A percentile compares a stretch with the other conserved stretches of the same genome.
Conservation (phyloP, 306 rosid genomes). For the Cyclanthera cordifolia region DNA sequence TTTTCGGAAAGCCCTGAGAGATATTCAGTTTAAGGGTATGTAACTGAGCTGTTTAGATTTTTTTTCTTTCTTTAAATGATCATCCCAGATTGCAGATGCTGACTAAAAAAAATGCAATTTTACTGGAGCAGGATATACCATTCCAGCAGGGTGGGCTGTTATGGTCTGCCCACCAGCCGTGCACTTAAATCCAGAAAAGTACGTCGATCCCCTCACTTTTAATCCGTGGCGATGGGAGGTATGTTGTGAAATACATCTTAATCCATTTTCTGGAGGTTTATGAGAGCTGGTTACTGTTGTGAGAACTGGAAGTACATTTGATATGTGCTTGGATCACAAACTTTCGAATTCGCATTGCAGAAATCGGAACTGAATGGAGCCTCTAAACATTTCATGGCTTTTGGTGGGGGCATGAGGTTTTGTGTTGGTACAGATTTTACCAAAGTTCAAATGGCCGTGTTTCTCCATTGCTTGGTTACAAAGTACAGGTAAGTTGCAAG, state of each 20-base stretch:
- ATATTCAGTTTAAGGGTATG: slow-evolving; percentile 66
- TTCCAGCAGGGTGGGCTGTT: slow-evolving; percentile 88
- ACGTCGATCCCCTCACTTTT: slow-evolving; percentile 67
- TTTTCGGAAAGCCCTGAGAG: slow-evolving; percentile 71
- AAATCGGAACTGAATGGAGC: slow-evolving; percentile 53
- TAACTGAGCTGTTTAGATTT: not conserved
- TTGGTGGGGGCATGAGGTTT: slow-evolving; percentile 97
- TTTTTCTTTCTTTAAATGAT: not conserved
- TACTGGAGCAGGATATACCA: slow-evolving; percentile 54
- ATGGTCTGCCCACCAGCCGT: slow-evolving; percentile 99
- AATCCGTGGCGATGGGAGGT: slow-evolving; percentile 90
- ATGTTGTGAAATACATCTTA: slow-evolving; percentile 9
- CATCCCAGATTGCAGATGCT: slow-evolving; percentile 9
- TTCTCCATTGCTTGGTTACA: slow-evolving; percentile 76
- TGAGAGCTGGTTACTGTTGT: not conserved
- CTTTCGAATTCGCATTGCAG: slow-evolving; percentile 18
- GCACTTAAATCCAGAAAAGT: slow-evolving; percentile 69
- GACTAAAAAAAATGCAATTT: slow-evolving; percentile 12
- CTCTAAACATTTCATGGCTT: slow-evolving; percentile 84
- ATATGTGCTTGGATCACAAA: not conserved
- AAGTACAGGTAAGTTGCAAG: slow-evolving; percentile 50
- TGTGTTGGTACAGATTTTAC: slow-evolving; percentile 94
- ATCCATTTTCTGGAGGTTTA: not conserved
- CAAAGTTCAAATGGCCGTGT: slow-evolving; percentile 89
- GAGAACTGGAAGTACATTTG: not conserved